Percentiles rank a stretch among this genome's conserved stretches.
Conservation (phyloP, 1,139 yeast species). For the Pichia sp. region DNA sequence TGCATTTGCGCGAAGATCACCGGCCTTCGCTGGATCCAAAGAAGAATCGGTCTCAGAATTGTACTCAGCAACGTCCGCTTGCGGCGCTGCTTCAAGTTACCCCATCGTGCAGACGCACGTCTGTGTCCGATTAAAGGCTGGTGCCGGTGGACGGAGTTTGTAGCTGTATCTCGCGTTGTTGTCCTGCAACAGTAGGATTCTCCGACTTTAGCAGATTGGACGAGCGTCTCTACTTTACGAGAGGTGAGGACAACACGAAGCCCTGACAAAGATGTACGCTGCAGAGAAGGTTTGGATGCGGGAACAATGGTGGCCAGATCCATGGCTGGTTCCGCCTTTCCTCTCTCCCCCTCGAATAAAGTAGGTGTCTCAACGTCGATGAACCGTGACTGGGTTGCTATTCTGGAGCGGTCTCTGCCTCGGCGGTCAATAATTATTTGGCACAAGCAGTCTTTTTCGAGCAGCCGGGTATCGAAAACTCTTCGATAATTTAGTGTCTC, state of each 20-base stretch:
- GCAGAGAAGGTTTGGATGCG: neutral
- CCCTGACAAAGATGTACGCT: slow-evolving; percentile 25
- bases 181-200: neutral
- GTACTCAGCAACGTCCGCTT: too few relatives aligned
- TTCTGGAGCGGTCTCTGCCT: neutral
- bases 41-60: too few relatives aligned
- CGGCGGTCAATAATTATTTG: neutral
- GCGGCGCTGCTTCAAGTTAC: too few relatives aligned
- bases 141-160: too few relatives aligned
- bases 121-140: too few relatives aligned
- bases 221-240: neutral
- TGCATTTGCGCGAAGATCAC: too few relatives aligned
- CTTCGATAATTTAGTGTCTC: neutral
- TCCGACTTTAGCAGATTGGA: neutral
- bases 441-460: neutral
- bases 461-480: neutral
- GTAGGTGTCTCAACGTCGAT: neutral
- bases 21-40: too few relatives aligned
- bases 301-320: neutral
- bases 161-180: neutral
- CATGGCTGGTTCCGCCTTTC: neutral
- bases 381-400: neutral
- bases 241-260: slow-evolving; percentile 26
- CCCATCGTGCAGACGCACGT: too few relatives aligned
- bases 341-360: neutral